phyloP scores from a whole-genome alignment of 257 asterid species.

The Nemophila menziesii region DNA sequence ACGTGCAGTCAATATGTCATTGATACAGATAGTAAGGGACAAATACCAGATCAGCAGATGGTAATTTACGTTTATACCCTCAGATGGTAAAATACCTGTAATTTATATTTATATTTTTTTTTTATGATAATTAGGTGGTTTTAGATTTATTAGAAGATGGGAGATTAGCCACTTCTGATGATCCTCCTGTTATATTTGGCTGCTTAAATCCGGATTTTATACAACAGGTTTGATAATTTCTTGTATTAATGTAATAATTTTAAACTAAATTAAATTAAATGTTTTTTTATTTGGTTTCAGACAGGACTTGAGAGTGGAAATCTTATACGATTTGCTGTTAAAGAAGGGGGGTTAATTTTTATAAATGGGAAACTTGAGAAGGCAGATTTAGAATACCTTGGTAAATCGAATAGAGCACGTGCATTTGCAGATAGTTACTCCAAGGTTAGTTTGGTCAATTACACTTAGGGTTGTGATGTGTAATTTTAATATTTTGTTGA shows the following conservation, averaged over 20 bases:
- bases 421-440: constrained; percentile 90
- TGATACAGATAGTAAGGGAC: constrained; percentile 83
- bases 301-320: constrained; percentile 45
- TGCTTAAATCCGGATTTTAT: constrained; percentile 60
- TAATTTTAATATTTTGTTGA: not conserved
- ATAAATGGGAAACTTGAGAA: constrained; percentile 62
- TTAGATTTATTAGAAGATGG: constrained; percentile 78
- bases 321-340: constrained; percentile 64
- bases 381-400: constrained; percentile 74
- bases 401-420: constrained; percentile 72
- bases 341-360: constrained; percentile 46
- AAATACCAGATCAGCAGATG: constrained; percentile 78
- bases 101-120: constrained; percentile 9
- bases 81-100: not conserved
- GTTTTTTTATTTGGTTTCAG: too few relatives aligned
- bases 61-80: constrained; percentile 20
- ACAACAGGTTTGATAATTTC: constrained; percentile 43
- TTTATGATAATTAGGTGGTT: constrained; percentile 43
- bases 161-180: constrained; percentile 66
- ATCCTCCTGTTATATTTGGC: constrained; percentile 66
- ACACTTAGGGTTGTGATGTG: too few relatives aligned
- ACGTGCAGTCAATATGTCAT: constrained; percentile 75
- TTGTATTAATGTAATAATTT: not conserved
- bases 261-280: not conserved
- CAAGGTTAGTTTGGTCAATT: constrained; percentile 61